A percentile compares a stretch with the other conserved stretches of the same genome.
phyloP scores from a whole-genome alignment of 768 basidiomycete species.

The Postia placenta region DNA sequence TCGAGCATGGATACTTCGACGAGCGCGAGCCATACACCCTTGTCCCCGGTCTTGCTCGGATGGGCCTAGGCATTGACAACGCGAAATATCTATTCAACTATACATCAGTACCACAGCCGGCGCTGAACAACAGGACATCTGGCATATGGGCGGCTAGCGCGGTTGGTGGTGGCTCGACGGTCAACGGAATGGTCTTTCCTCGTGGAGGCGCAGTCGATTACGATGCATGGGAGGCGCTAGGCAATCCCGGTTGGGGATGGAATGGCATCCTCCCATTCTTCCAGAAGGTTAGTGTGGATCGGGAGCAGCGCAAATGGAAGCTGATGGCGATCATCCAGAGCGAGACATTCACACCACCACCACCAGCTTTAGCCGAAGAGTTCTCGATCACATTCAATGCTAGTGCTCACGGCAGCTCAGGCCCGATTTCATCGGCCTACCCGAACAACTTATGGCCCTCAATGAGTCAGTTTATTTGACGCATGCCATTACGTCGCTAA shows the following conservation, averaged over 20 bases:
- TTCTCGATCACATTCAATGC: background rate
- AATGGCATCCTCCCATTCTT: background rate
- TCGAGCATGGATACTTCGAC: background rate
- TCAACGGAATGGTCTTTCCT: background rate
- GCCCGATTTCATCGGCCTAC: background rate
- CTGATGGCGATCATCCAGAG: background rate
- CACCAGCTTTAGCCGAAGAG: background rate
- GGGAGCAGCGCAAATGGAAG: background rate
- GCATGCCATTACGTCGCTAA: background rate
- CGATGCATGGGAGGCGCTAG: background rate
- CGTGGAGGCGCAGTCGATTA: background rate
- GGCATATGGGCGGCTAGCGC: background rate
- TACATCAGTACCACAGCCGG: background rate
- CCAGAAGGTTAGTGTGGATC: background rate
- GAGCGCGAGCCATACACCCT: background rate
- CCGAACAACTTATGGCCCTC: background rate
- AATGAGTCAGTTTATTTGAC: background rate
- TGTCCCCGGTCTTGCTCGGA: background rate
- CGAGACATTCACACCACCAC: background rate
- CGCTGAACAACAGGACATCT: background rate
- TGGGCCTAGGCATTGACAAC: background rate
- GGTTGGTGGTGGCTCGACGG: background rate
- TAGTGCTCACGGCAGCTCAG: background rate
- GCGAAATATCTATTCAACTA: background rate
- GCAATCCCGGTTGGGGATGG: background rate